A percentile compares a stretch with the other conserved stretches of the same genome.
Conservation (phyloP, 768 basidiomycete species). For the Termitomyces heimii region DNA sequence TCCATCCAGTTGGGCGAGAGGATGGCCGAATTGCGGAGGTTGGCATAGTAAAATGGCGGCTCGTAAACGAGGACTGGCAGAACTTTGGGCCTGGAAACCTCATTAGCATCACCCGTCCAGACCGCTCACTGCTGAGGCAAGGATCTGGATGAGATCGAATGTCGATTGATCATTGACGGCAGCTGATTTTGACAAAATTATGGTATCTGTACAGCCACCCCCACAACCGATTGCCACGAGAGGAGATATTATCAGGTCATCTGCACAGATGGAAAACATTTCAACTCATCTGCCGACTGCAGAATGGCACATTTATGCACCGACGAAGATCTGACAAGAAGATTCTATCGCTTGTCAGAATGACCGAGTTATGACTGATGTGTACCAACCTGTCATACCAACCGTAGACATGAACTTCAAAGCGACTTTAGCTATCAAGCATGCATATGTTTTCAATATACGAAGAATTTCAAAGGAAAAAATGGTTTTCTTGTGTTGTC, state of each 20-base stretch:
- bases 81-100: constrained; percentile 4
- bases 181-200: constrained; percentile 16
- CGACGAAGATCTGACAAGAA: not conserved
- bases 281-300: too few relatives aligned
- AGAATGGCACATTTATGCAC: not conserved
- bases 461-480: not conserved
- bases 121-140: not conserved
- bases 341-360: not conserved
- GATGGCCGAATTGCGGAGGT: constrained; percentile 16
- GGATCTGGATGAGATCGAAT: not conserved
- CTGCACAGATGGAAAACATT: too few relatives aligned
- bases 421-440: not conserved
- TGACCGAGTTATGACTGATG: not conserved
- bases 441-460: not conserved
- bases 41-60: constrained; percentile 11
- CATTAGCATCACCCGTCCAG: constrained; percentile 5
- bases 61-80: not conserved
- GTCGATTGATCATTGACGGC: not conserved
- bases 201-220: not conserved
- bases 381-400: too few relatives aligned
- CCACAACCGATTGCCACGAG: not conserved
- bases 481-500: not conserved
- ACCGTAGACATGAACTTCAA: not conserved
- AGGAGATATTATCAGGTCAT: too few relatives aligned
- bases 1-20: constrained; percentile 58